Base-by-base conservation (phyloP, 2,329 filamentous ascomycete species). In the Xylaria polymorpha region DNA sequence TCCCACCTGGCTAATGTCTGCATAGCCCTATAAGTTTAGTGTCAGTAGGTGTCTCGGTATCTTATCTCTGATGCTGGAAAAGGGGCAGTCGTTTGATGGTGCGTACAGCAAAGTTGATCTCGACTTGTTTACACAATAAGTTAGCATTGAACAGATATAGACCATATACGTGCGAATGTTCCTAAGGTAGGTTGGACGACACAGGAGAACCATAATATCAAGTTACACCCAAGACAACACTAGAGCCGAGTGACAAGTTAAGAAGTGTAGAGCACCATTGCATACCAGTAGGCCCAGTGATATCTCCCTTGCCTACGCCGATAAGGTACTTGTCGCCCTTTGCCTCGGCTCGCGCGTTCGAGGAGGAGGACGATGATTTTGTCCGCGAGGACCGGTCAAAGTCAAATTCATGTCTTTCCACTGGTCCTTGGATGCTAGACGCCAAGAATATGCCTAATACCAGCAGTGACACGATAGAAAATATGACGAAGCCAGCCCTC, bases 91-190 rank as follows among this genome's bases (percentile, higher is more conserved):
- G 9, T 25, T 25, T 18, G n/a, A 43, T 66, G 56, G 64, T 18
- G 35, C 97, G 97, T 70, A 94, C 94, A 85, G 94, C 96, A 80
- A 97, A 87, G 77, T 93, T 94, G 80, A 97, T 89, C 80, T 97
- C 94, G 35, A 95, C 94, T 72, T 66, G 20, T 48, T 56, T n/a
- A 43, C 43, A 56, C 25, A 64, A 58, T 57, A 18, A 35, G 61
- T 72, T 71, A 72, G 71, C 61, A 61, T 61, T 59, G 15, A 43
- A 8, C 22, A 29, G 2, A 29, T 63, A 37, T 15, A 9, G 29
- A 22, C 50, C 15, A 14, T 22, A 57, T 15, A 29, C 29, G 3
- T 53, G 15, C 46, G 10, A 32, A 32, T 35, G 50, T 43, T 14
- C 10, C 39, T 43, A 1, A 15, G 9, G 3, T 48, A 44, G n/a